These are phyloP conservation scores for Tetrapisispora taiwanensis DNA, from an alignment of 805 yeast genomes.

Conservation along the genomic window DNA sequence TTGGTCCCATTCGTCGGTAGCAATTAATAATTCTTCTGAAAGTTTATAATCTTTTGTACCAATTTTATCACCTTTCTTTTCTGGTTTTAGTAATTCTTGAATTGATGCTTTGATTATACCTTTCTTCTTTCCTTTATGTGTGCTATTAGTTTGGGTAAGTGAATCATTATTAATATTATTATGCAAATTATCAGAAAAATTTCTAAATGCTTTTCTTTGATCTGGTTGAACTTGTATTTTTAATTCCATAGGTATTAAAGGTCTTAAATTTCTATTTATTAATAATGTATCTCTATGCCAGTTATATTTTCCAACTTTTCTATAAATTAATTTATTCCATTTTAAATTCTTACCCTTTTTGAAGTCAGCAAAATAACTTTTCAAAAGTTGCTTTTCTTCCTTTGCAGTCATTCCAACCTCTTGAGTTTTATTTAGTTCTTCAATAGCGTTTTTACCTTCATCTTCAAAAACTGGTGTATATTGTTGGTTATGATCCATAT, in stretches of 20 bases:
- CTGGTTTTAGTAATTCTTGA: constrained; percentile 16
- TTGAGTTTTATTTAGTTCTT: constrained; percentile 8
- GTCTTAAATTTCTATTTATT: constrained; percentile 5
- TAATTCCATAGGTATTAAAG: constrained; percentile 42
- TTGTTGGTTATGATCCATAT: constrained; percentile 14
- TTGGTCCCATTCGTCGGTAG: constrained; percentile 75
- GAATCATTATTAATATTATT: constrained; percentile 3
- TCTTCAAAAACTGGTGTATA: constrained; percentile 13
- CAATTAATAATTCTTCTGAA: constrained; percentile 48
- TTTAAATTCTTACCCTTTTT: constrained; percentile 40
- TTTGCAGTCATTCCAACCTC: constrained; percentile 15
- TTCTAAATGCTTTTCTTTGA: constrained; percentile 39
- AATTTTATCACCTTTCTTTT: constrained; percentile 13
- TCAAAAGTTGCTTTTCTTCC: constrained; percentile 31
- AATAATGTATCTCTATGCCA: constrained; percentile 29
- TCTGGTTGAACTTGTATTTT: constrained; percentile 47
- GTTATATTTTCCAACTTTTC: constrained; percentile 37
- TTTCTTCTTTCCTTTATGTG: constrained; percentile 6
- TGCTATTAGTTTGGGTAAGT: constrained; percentile 3
- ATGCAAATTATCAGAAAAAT: constrained; percentile 5
- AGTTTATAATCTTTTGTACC: constrained; percentile 21
- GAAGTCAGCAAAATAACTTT: constrained; percentile 46
- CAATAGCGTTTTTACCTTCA: constrained; percentile 10
- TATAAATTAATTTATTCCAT: constrained; percentile 46
- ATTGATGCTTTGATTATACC: constrained; percentile 16